Evolutionary conservation across 306 rosid species (phyloP), one percentile per base, ranked within the genome.

Genomic region (Pachyrhizus erosus): DNA sequence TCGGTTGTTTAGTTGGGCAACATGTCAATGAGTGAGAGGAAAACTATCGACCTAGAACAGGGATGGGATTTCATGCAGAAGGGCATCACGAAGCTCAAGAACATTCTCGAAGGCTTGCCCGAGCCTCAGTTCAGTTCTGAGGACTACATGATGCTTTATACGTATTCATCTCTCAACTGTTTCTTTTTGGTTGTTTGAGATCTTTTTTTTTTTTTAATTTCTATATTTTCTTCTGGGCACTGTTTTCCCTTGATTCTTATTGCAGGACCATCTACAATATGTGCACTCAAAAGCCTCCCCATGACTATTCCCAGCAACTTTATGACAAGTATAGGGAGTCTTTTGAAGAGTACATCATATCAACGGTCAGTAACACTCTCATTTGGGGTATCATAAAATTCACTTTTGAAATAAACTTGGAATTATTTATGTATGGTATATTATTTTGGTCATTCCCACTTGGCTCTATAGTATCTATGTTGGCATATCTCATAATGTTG

Each of bases 261-360:
- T 80, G 78, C 90, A 92, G 97, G 66, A 90, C 94, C 57, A 90
- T 92, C 85, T 92, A 90, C 62, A 90, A 90, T 34, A 92, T 92
- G 97, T 92, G 97, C 70, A 92, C 97, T 14, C 97, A 92, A 27
- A 92, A 92, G 86, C 92, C 94, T 48, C 97, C 97, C 2, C 87
- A 89, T 72, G 97, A 92, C 61, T 92, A 90, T 66, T 92, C 94
- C 70, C 97, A 92, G 52, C 92, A 89, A 61, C 87, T 92, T 7
- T 92, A 92, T 83, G 97, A 90, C 73, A 92, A 88, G 85, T 92
- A 92, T 37, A 82, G 31, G 51, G 94, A 90, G 80, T 82, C 90
- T 5, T 90, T 92, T 78, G 91, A 89, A 84, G 92, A 87, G 66
- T 90, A 90, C 55, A 89, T 90, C 37, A 1, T 74, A 13, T 71